Conservation (phyloP, 1,284 basidiomycete species). For the Prillingera fragicola region DNA sequence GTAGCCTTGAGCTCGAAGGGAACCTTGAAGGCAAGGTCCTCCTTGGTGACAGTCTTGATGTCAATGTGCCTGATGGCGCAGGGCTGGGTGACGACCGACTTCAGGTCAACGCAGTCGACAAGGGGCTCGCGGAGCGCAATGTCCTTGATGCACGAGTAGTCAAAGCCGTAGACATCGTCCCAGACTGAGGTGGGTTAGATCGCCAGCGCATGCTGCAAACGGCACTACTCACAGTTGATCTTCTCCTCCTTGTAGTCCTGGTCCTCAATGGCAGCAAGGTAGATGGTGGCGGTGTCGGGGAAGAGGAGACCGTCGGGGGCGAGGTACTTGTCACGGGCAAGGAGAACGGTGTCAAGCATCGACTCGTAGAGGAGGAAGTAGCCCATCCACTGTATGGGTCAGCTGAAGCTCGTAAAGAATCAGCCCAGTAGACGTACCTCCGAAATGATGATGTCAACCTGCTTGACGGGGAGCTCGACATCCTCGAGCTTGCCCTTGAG, state of each 20-base stretch:
- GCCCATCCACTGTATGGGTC: constrained; percentile 43
- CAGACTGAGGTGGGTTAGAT: constrained; percentile 61
- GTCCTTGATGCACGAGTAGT: constrained; percentile 99
- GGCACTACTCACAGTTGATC: constrained; percentile 82
- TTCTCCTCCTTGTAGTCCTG: constrained; percentile 99
- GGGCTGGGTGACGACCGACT: constrained; percentile 84
- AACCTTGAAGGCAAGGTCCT: constrained; percentile 81
- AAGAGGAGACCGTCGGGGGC: constrained; percentile 87
- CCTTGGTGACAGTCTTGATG: constrained; percentile 86
- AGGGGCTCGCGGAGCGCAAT: constrained; percentile 94
- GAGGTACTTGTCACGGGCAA: constrained; percentile 95
- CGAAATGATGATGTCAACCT: constrained; percentile 98
- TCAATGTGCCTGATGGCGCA: constrained; percentile 87
- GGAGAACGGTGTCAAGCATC: constrained; percentile 97
- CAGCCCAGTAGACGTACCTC: constrained; percentile 53
- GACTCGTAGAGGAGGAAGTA: constrained; percentile 80
- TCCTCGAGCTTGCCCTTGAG: constrained; percentile 99
- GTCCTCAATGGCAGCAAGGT: constrained; percentile 96
- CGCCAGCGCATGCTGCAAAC: too few relatives aligned
- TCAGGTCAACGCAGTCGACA: constrained; percentile 95
- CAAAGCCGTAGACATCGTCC: constrained; percentile 99
- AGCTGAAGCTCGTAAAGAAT: background rate
- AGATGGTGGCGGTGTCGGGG: constrained; percentile 90
- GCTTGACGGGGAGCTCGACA: constrained; percentile 69
- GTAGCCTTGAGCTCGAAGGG: constrained; percentile 78